Conservation (phyloP, 1,284 basidiomycete genomes). For the Trichosporon ovoides region DNA sequence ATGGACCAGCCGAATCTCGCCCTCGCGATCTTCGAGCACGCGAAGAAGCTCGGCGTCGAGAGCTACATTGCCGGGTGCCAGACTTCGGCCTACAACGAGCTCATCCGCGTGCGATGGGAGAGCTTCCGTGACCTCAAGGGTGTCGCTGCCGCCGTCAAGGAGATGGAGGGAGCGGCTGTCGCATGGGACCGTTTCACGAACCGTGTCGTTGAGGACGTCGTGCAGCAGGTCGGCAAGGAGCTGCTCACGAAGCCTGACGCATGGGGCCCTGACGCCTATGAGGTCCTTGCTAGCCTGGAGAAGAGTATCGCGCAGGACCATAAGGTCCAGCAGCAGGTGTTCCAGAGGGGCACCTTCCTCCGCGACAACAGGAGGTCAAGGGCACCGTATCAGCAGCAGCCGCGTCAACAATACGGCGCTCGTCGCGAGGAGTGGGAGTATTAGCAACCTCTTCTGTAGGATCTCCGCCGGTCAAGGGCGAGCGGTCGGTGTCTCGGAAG, state of each 20-base stretch:
- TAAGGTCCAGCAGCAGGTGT: slow-evolving; percentile 10
- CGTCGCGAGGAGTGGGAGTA: not conserved
- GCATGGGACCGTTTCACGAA: slow-evolving; percentile 60
- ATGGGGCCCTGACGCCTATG: slow-evolving; percentile 17
- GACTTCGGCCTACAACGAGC: slow-evolving; percentile 75
- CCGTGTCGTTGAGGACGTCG: slow-evolving; percentile 58
- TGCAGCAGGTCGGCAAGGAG: slow-evolving; percentile 55
- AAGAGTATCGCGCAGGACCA: slow-evolving; percentile 6
- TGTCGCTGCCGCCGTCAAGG: slow-evolving; percentile 63
- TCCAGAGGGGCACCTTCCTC: slow-evolving; percentile 3
- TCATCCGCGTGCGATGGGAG: slow-evolving; percentile 72
- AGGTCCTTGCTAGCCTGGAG: slow-evolving; percentile 12
- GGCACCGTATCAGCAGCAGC: no score
- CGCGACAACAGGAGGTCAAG: slow-evolving; percentile 1
- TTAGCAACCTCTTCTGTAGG: no score
- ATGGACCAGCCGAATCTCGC: slow-evolving; percentile 74
- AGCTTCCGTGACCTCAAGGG: slow-evolving; percentile 71
- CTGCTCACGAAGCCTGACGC: slow-evolving; percentile 8
- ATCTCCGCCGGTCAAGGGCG: no score
- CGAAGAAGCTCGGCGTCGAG: slow-evolving; percentile 62
- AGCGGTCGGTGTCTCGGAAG: no score
- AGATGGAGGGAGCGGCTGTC: slow-evolving; percentile 76
- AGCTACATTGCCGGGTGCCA: slow-evolving; percentile 83
- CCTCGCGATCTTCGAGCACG: slow-evolving; percentile 74
- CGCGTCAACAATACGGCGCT: not conserved